Evolutionary conservation across 2,329 filamentous ascomycete species (phyloP), one percentile per base, ranked within the genome.

Genomic region (Penicillium digitatum): DNA sequence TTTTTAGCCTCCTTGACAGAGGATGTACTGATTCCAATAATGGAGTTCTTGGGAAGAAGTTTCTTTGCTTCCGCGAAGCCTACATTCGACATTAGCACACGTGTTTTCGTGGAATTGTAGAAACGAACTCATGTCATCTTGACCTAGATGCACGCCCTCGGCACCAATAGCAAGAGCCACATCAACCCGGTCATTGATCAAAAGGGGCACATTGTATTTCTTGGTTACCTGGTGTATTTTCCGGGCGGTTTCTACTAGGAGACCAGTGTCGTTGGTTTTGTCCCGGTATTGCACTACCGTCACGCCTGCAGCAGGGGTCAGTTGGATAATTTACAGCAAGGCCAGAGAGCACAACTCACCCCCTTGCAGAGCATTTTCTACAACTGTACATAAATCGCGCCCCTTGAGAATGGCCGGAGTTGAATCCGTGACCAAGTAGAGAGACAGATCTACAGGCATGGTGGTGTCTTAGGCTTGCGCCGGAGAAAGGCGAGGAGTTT

Each of bases 381-480:
- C 91, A 1, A 96, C 86, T 10, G 82, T 65, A 56, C 83, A 82
- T 35, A 96, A 79, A 69, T 90, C 81, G 63, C 82, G 82, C 59
- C 81, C 76, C 52, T 88, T 88, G 40, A 96, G 84, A 63, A 96
- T 90, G 32, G 85, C 84, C 14, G 87, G 82, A n/a, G 91, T 95
- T 48, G 90, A 94, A 79, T 96, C 92, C 5, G 92, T 96, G 64
- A 96, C 92, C 55, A 96, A 81, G 71, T 96, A 96, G 37, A 96
- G 78, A 46, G 87, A 86, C 72, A 95, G 92, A 74, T 95, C 85
- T 44, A 87, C 78, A 20, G 75, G 67, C 69, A 72, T 75, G 59
- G 56, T 77, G 50, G 56, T 77, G 50, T 38, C 14, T 44, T 16
- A 29, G 48, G 37, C 27, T 35, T 18, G 26, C 10, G 27, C 27